Percentiles rank a stretch among this genome's conserved stretches.
These are phyloP conservation scores for Colletotrichum karsti DNA, from an alignment of 2,329 filamentous ascomycete genomes.

Conservation along the genomic window DNA sequence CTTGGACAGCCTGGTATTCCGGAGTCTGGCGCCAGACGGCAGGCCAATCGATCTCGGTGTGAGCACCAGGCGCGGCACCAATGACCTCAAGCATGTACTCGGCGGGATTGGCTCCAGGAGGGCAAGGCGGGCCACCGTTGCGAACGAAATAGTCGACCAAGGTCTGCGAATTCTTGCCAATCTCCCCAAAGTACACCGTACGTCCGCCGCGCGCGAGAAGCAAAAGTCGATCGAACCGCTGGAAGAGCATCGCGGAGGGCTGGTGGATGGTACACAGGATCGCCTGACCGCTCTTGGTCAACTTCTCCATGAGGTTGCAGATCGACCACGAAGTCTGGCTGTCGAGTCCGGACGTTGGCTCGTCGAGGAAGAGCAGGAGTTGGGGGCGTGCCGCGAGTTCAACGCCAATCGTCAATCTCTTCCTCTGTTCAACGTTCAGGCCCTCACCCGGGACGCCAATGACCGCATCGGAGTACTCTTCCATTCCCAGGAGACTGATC, in stretches of 20 bases:
- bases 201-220: constrained; percentile 35
- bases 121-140: constrained; percentile 57
- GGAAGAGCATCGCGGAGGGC: constrained; percentile 29
- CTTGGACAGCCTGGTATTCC: constrained; percentile 42
- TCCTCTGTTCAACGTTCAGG: constrained; percentile 52
- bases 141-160: constrained; percentile 61
- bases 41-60: constrained; percentile 57
- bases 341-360: constrained; percentile 80
- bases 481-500: constrained; percentile 44
- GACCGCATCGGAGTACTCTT: constrained; percentile 76
- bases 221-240: constrained; percentile 30
- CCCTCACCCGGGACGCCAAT: constrained; percentile 73
- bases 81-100: constrained; percentile 52
- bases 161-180: constrained; percentile 56
- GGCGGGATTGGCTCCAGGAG: constrained; percentile 58
- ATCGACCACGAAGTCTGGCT: constrained; percentile 81
- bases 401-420: constrained; percentile 77
- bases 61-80: constrained; percentile 50
- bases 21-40: constrained; percentile 52
- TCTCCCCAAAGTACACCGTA: constrained; percentile 62
- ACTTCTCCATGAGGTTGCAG: constrained; percentile 73
- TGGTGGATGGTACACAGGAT: constrained; percentile 39
- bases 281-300: constrained; percentile 59
- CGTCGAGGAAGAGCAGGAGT: constrained; percentile 78
- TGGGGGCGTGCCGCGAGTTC: constrained; percentile 80